Conservation (phyloP, 2,329 filamentous ascomycete species). For the Diaporthe batatas region DNA sequence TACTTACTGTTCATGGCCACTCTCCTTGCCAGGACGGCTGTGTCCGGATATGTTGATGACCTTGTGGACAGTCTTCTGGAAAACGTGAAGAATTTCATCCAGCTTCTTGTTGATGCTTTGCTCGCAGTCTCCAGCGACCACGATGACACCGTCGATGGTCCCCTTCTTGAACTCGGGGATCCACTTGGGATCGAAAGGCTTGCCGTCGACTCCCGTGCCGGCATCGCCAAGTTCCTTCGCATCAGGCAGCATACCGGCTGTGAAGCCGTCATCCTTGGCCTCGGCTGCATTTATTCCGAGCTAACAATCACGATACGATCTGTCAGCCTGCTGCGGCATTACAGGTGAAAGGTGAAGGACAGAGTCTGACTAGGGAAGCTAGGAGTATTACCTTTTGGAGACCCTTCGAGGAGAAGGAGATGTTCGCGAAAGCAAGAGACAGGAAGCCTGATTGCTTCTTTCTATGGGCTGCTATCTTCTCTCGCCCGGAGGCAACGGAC, state of each 20-base stretch:
- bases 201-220: slow-evolving; percentile 12
- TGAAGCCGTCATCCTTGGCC: slow-evolving; percentile 51
- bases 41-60: slow-evolving; percentile 51
- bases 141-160: slow-evolving; percentile 53
- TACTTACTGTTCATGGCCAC: slow-evolving; percentile 52
- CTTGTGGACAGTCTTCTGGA: slow-evolving; percentile 50
- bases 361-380: not conserved
- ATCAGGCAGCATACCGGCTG: slow-evolving; percentile 51
- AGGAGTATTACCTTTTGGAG: slow-evolving; percentile 38
- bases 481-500: not conserved
- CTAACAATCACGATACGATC: slow-evolving; percentile 37
- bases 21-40: slow-evolving; percentile 51
- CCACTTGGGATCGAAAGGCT: slow-evolving; percentile 47
- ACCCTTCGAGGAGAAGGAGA: slow-evolving; percentile 47
- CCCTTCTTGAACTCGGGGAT: slow-evolving; percentile 49
- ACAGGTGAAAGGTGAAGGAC: not conserved
- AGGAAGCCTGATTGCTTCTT: not conserved
- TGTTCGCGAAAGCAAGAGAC: slow-evolving; percentile 41
- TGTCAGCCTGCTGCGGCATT: not conserved
- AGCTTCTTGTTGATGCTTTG: slow-evolving; percentile 48
- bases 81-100: slow-evolving; percentile 49
- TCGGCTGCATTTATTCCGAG: slow-evolving; percentile 48
- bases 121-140: slow-evolving; percentile 51
- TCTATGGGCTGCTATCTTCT: slow-evolving; percentile 14
- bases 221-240: slow-evolving; percentile 49